Conservation (phyloP, 805 yeast species). For the Wickerhamiella shivajii region DNA sequence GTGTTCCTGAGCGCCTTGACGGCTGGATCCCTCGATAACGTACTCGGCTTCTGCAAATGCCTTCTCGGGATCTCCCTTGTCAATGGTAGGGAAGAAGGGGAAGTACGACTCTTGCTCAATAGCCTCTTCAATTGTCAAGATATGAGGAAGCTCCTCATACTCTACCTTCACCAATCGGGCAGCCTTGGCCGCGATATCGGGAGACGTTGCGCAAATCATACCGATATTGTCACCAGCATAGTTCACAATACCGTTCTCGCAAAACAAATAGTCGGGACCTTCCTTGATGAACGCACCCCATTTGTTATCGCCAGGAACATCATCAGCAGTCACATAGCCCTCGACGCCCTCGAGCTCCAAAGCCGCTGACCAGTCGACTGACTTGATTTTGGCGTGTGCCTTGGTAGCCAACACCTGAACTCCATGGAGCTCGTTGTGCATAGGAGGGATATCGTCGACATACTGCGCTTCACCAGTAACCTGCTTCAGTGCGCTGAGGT, state of each 20-base stretch:
- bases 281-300: slow-evolving; percentile 30
- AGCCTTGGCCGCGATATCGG: slow-evolving; percentile 31
- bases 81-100: slow-evolving; percentile 24
- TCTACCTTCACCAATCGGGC: slow-evolving; percentile 30
- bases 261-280: slow-evolving; percentile 30
- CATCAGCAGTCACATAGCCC: slow-evolving; percentile 30
- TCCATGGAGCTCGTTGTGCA: slow-evolving; percentile 29
- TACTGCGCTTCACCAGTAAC: slow-evolving; percentile 36
- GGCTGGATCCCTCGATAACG: slow-evolving; percentile 27
- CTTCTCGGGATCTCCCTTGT: slow-evolving; percentile 29
- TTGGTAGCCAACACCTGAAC: slow-evolving; percentile 32
- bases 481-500: slow-evolving; percentile 33
- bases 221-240: slow-evolving; percentile 34
- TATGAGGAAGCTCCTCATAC: slow-evolving; percentile 29
- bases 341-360: slow-evolving; percentile 30
- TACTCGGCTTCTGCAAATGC: slow-evolving; percentile 26
- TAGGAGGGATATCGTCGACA: slow-evolving; percentile 32
- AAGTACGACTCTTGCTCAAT: slow-evolving; percentile 29
- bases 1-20: slow-evolving; percentile 37
- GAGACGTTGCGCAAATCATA: slow-evolving; percentile 28
- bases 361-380: slow-evolving; percentile 29
- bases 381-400: slow-evolving; percentile 31
- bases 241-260: slow-evolving; percentile 30
- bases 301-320: slow-evolving; percentile 27
- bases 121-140: slow-evolving; percentile 33